Percentiles rank a stretch among this genome's conserved stretches.
Evolutionary conservation across 371 early-diverging fungal species (phyloP).

Genomic region (Conidiobolus incongruus): DNA sequence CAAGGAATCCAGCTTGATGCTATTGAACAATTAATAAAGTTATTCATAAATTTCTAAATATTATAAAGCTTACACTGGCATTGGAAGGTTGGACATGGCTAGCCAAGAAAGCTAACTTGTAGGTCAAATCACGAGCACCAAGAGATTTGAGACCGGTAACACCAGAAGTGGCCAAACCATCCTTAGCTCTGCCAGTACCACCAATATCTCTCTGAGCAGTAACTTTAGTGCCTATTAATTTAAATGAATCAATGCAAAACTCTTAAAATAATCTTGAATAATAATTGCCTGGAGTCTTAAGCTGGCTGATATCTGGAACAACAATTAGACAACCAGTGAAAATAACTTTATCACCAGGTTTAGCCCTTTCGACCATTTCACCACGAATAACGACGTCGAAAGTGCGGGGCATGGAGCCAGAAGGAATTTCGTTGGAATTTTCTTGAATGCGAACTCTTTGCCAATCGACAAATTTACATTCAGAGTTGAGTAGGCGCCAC

Average conservation of each 20-base stretch:
- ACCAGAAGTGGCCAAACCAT: constrained; percentile 52
- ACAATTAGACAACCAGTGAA: constrained; percentile 91
- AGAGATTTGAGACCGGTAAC: constrained; percentile 70
- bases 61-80: constrained; percentile 11
- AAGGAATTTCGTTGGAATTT: constrained; percentile 90
- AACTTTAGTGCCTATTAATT: constrained; percentile 15
- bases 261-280: constrained; percentile 11
- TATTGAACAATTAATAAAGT: too few species aligned
- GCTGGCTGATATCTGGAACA: constrained; percentile 80
- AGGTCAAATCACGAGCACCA: constrained; percentile 81
- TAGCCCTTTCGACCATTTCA: constrained; percentile 89
- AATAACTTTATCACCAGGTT: constrained; percentile 89
- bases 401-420: constrained; percentile 94
- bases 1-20: too few species aligned
- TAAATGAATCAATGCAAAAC: background rate
- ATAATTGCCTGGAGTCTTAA: constrained; percentile 50
- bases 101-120: constrained; percentile 79
- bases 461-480: constrained; percentile 93
- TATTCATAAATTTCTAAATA: too few species aligned
- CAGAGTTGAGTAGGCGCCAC: constrained; percentile 69
- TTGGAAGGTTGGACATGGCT: constrained; percentile 46
- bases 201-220: constrained; percentile 37
- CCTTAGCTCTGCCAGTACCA: constrained; percentile 22
- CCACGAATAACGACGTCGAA: constrained; percentile 94
- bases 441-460: constrained; percentile 97